Base-by-base conservation (phyloP, 352 stramenopile genomes). In the Pythium vanterpoolii region DNA sequence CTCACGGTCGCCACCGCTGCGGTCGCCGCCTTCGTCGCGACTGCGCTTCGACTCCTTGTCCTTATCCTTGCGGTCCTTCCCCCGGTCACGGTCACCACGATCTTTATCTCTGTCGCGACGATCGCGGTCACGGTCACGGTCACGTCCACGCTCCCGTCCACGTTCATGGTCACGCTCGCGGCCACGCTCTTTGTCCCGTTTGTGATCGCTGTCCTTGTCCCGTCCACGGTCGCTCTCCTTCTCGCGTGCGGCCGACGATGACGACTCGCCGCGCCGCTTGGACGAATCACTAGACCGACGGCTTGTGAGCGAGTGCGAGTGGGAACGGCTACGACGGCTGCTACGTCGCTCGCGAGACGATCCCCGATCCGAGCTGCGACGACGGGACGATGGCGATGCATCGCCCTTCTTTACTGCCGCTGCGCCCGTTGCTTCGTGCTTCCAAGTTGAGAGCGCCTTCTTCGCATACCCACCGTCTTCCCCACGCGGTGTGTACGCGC, bases 261-360 rank as follows among this genome's bases (percentile, higher is more conserved):
- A 71, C 36, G 33, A 26, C 31, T 76, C 72, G 6, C 69, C 69
- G 21, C 74, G 74, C 28, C 66, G 60, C 24, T 67, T 66, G 19
- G 71, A 63, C 23, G 52, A 76, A 14, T 73, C 73, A 24, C 76
- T 67, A n/a, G 68, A 76, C 0, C 50, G 51, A 26, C 57, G 72
- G 57, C 72, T 71, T 36, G n/a, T n/a, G n/a, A 72, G 72, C 33
- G 77, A 84, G 16, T 63, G 59, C 9, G 79, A 88, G 19, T 68
- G 75, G 5, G 74, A 88, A n/a, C 69, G 74, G 56, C 63, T 77
- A 23, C 58, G 66, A 19, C 34, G 34, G 13, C 34, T 42, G 13
- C 45, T 63, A 45, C 46, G 63, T 14, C 74, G 73, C 0, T 80
- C 68, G 5, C 60, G 63, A 6, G 70, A 69, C 1, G 44, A 28